A percentile compares a stretch with the other conserved stretches of the same genome.
Conservation (phyloP, 2,329 filamentous ascomycete species). For the Fusarium oligoseptatum region DNA sequence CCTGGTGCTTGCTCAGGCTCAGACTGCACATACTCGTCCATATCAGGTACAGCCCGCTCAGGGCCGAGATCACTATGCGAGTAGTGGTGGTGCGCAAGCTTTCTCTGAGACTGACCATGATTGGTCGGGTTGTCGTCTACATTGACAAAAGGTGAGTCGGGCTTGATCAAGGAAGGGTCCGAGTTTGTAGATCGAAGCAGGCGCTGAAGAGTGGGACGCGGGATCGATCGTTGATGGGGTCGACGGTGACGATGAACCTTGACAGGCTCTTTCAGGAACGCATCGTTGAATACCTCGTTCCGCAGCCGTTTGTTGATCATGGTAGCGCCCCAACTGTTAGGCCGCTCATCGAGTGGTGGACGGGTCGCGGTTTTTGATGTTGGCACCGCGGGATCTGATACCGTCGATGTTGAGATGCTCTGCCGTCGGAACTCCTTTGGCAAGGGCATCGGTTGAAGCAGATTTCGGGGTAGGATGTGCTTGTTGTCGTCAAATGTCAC, state of each 20-base stretch:
- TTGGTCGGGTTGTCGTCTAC: neutral
- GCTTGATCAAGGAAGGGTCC: constrained; percentile 55
- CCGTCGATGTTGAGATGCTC: constrained; percentile 50
- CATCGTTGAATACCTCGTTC: constrained; percentile 93
- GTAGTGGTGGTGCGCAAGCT: constrained; percentile 33
- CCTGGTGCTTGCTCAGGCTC: constrained; percentile 52
- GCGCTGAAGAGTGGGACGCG: constrained; percentile 63
- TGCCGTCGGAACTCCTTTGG: constrained; percentile 50
- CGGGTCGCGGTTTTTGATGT: constrained; percentile 34
- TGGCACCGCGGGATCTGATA: constrained; percentile 23
- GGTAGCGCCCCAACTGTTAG: constrained; percentile 88
- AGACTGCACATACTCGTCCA: constrained; percentile 43
- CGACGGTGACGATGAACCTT: constrained; percentile 82
- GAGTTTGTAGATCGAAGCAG: constrained; percentile 61
- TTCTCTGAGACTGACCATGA: constrained; percentile 19
- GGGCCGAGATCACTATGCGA: constrained; percentile 52
- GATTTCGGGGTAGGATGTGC: constrained; percentile 89
- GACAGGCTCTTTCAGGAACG: constrained; percentile 87
- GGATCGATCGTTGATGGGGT: constrained; percentile 76
- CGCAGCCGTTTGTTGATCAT: constrained; percentile 89
- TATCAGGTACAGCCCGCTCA: constrained; percentile 27
- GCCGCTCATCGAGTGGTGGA: constrained; percentile 65
- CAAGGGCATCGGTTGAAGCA: constrained; percentile 74
- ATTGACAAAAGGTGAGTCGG: constrained; percentile 31
- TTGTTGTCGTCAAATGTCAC: constrained; percentile 95